Percentiles rank a stretch among this genome's conserved stretches.
Evolutionary conservation across 2,329 filamentous ascomycete genomes (phyloP).

Genomic region (Colletotrichum tropicicola): DNA sequence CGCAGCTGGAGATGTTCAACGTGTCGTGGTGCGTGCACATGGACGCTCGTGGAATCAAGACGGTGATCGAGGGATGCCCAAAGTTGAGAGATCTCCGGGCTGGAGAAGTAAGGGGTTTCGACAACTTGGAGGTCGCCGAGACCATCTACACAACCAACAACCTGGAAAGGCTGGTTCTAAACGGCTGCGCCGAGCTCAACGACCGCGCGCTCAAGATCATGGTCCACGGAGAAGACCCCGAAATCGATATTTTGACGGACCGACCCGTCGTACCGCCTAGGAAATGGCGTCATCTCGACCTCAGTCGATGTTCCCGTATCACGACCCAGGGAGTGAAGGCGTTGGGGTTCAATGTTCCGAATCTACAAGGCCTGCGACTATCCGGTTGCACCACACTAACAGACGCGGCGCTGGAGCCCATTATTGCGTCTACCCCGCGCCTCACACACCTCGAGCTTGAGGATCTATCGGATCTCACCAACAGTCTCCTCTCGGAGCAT

Average conservation of each 20-base stretch:
- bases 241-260: slow-evolving; percentile 83
- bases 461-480: slow-evolving; percentile 81
- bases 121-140: slow-evolving; percentile 75
- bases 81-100: slow-evolving; percentile 82
- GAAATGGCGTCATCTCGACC: slow-evolving; percentile 82
- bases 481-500: slow-evolving; percentile 74
- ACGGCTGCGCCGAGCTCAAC: slow-evolving; percentile 80
- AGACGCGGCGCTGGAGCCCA: slow-evolving; percentile 74
- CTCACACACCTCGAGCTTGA: slow-evolving; percentile 92
- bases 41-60: slow-evolving; percentile 78
- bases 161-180: slow-evolving; percentile 83
- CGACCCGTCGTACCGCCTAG: slow-evolving; percentile 79
- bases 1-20: slow-evolving; percentile 84
- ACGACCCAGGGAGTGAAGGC: slow-evolving; percentile 77
- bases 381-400: slow-evolving; percentile 80
- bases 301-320: slow-evolving; percentile 80
- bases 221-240: slow-evolving; percentile 78
- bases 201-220: slow-evolving; percentile 79
- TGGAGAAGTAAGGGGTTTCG: slow-evolving; percentile 83
- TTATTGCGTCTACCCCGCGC: slow-evolving; percentile 78
- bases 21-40: slow-evolving; percentile 94
- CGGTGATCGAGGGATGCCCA: slow-evolving; percentile 77
- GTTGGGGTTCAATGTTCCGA: slow-evolving; percentile 78
- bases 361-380: slow-evolving; percentile 84
- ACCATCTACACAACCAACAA: slow-evolving; percentile 83